Evolutionary conservation across 768 basidiomycete species (phyloP).

Genomic region (Pleurotus djamor): DNA sequence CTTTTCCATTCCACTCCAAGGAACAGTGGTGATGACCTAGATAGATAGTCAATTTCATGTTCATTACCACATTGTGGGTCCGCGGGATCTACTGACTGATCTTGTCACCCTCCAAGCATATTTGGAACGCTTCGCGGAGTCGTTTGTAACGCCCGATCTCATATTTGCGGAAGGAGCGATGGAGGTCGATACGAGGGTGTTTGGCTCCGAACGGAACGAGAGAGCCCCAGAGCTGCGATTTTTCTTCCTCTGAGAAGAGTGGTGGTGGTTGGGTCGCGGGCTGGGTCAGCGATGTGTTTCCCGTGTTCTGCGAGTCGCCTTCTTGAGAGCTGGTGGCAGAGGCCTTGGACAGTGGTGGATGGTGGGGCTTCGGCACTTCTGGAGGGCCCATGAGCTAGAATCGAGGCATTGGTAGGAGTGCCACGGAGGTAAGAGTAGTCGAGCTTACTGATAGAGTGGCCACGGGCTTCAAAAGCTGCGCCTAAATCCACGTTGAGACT

Average conservation of each 20-base stretch:
- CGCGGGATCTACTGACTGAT: constrained; percentile 53
- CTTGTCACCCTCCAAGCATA: constrained; percentile 33
- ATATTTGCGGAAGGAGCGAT: constrained; percentile 45
- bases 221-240: constrained; percentile 64
- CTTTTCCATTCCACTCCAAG: constrained; percentile 60
- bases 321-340: neutral
- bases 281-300: constrained; percentile 26
- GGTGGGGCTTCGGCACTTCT: neutral
- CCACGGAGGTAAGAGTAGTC: neutral
- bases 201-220: constrained; percentile 58
- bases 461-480: neutral
- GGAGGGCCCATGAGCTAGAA: neutral
- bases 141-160: constrained; percentile 42
- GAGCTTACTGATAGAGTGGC: neutral
- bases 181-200: constrained; percentile 59
- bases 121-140: constrained; percentile 28
- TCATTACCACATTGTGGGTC: neutral
- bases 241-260: constrained; percentile 26
- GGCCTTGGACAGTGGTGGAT: neutral
- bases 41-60: neutral
- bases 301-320: neutral
- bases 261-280: constrained; percentile 41
- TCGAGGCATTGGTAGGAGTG: neutral
- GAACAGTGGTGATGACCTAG: constrained; percentile 57
- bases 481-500: neutral